phyloP scores from a whole-genome alignment of 768 basidiomycete genomes.

The Pluteus cervinus region DNA sequence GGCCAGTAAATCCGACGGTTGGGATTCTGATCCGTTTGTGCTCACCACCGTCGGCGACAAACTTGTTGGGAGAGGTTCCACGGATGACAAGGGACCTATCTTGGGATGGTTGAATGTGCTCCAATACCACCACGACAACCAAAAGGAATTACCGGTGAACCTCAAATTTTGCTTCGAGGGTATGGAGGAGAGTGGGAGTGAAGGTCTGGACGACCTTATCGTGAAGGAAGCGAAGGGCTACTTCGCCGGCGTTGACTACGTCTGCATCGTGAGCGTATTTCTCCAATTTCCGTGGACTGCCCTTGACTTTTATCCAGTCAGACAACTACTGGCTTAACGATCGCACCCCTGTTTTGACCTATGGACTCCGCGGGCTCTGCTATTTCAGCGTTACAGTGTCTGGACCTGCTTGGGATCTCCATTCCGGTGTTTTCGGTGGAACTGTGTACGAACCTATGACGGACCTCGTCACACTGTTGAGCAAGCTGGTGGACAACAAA shows the following conservation, averaged over 20 bases:
- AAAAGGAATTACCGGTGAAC: constrained; percentile 79
- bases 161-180: constrained; percentile 91
- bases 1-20: constrained; percentile 65
- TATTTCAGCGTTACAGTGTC: constrained; percentile 82
- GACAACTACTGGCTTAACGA: constrained; percentile 95
- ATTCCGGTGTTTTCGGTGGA: constrained; percentile 83
- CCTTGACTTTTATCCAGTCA: constrained; percentile 36
- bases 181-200: constrained; percentile 94
- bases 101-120: constrained; percentile 88
- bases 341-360: constrained; percentile 75
- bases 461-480: constrained; percentile 78
- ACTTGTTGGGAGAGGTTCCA: constrained; percentile 80
- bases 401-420: constrained; percentile 83
- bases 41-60: constrained; percentile 53
- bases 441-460: constrained; percentile 92
- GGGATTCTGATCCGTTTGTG: constrained; percentile 82
- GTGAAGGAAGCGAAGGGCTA: constrained; percentile 66
- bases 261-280: constrained; percentile 71
- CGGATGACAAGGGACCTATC: constrained; percentile 89
- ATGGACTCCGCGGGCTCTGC: constrained; percentile 81
- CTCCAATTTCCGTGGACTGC: neutral
- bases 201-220: constrained; percentile 87
- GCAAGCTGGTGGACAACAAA: constrained; percentile 70
- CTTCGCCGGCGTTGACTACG: constrained; percentile 85
- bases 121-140: constrained; percentile 69